phyloP scores from a whole-genome alignment of 2,329 filamentous ascomycete species.

The Ceratocystiopsis sp. region DNA sequence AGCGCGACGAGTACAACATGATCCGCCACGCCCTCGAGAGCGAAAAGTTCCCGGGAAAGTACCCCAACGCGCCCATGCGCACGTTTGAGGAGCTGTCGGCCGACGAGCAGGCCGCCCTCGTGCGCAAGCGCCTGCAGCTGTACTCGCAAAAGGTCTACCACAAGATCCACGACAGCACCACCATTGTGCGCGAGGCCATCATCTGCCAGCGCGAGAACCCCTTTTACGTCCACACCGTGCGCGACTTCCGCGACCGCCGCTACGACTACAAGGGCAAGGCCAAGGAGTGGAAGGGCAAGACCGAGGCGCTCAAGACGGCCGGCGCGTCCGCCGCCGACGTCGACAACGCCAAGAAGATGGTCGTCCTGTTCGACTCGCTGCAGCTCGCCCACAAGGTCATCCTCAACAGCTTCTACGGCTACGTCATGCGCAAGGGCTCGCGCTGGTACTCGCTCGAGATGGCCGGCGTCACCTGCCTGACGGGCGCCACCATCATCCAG shows the following conservation, averaged over 20 bases:
- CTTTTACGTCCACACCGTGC: constrained; percentile 94
- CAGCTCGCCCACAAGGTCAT: constrained; percentile 98
- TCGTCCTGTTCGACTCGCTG: constrained; percentile 83
- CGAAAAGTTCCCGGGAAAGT: constrained; percentile 74
- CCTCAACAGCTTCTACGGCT: constrained; percentile 96
- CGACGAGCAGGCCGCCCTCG: constrained; percentile 66
- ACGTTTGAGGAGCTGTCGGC: constrained; percentile 64
- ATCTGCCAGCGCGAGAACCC: constrained; percentile 97
- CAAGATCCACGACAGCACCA: constrained; percentile 92
- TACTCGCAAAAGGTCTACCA: constrained; percentile 99
- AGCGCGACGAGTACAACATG: constrained; percentile 99
- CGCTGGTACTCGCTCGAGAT: constrained; percentile 99
- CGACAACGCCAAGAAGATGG: constrained; percentile 97
- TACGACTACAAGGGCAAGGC: constrained; percentile 98
- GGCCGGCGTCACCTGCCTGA: constrained; percentile 95
- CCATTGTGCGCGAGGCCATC: constrained; percentile 85
- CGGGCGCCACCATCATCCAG: constrained; percentile 91
- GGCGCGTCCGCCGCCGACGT: constrained; percentile 63
- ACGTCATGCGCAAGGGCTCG: constrained; percentile 97
- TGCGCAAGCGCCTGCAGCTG: constrained; percentile 75
- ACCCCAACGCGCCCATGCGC: constrained; percentile 49
- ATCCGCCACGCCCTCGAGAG: constrained; percentile 82
- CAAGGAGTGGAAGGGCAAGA: constrained; percentile 97
- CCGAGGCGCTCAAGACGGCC: constrained; percentile 65
- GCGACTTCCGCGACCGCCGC: constrained; percentile 86